Evolutionary conservation across 768 basidiomycete genomes (phyloP), one percentile per base, ranked within the genome.

Genomic region (Podaxis sp.): DNA sequence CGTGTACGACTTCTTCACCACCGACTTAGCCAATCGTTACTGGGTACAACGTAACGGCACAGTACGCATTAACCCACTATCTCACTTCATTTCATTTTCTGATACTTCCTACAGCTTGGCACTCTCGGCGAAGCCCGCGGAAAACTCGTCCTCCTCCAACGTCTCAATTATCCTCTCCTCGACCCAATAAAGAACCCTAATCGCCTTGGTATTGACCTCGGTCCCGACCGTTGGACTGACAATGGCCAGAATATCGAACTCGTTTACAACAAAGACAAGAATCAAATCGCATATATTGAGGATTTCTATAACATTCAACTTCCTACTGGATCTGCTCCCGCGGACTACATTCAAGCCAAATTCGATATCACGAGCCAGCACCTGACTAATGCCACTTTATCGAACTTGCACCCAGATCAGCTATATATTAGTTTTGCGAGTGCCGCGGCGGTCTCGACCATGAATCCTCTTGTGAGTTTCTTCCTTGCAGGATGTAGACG

Each of bases 101-200:
- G 21, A 28, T 51, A 6, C 53, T 7, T 9, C 32, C 16, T 7
- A 14, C 35, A 82, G 79, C 71, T 82, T 10, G 79, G 78, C 6
- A 81, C 77, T 2, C 73, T 84, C 5, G 81, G 81, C 1, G 74
- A 80, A 68, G 77, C 81, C 1, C 78, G 83, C 2, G 80, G 81
- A 18, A 83, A 82, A 65, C 71, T 82, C 5, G 79, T 77, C 13
- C 76, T 83, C 28, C 74, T 84, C 37, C 79, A 82, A 58, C 78
- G 83, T 5, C 82, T 76, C 67, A 68, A 71, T 28, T 81, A 77
- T 61, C 63, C 71, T 28, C 71, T 78, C 21, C 73, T 83, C 38
- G 47, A 57, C 13, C 76, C 80, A 1, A 38, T 72, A 0, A 66
- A 72, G 4, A 72, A 72, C 25, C 66, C 71, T 18, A 77, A 77